Conservation (phyloP, 345 rosid species). For the Brassica nigra region DNA sequence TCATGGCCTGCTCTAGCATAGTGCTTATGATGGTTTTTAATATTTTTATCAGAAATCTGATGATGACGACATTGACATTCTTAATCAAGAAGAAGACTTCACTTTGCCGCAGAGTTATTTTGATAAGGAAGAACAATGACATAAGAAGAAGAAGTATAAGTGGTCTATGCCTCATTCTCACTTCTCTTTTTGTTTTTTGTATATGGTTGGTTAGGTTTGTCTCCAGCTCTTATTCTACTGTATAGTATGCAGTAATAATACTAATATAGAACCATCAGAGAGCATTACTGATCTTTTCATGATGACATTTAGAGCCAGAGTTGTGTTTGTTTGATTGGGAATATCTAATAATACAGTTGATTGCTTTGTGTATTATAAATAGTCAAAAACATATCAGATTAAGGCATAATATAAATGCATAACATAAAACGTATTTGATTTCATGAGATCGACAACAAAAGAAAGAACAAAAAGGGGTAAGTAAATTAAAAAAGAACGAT, state of each 20-base stretch:
- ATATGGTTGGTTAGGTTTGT: slow-evolving; percentile 19
- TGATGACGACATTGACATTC: slow-evolving; percentile 77
- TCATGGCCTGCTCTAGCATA: not conserved
- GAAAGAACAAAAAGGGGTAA: slow-evolving; percentile 1
- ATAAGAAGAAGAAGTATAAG: not conserved
- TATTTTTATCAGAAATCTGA: slow-evolving; percentile 70
- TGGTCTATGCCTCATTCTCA: slow-evolving; percentile 11
- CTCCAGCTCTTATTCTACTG: slow-evolving; percentile 3
- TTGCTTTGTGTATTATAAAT: not conserved
- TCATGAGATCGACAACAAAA: slow-evolving; percentile 25
- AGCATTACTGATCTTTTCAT: not conserved
- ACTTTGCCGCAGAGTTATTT: slow-evolving; percentile 82
- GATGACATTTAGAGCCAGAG: not conserved
- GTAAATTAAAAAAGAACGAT: not conserved
- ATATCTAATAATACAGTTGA: not conserved
- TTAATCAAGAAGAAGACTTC: slow-evolving; percentile 89
- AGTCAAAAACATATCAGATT: slow-evolving; percentile 13
- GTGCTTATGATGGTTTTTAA: not conserved
- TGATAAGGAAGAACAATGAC: slow-evolving; percentile 68
- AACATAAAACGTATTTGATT: slow-evolving; percentile 22
- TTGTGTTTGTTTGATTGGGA: slow-evolving; percentile 1
- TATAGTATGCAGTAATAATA: slow-evolving; percentile 22
- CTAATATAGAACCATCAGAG: slow-evolving; percentile 13
- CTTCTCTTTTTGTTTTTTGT: slow-evolving; percentile 29
- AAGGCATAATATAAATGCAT: slow-evolving; percentile 17